Base-by-base conservation (phyloP, 2,329 filamentous ascomycete species). In the Aspergillus hiratsukae region DNA sequence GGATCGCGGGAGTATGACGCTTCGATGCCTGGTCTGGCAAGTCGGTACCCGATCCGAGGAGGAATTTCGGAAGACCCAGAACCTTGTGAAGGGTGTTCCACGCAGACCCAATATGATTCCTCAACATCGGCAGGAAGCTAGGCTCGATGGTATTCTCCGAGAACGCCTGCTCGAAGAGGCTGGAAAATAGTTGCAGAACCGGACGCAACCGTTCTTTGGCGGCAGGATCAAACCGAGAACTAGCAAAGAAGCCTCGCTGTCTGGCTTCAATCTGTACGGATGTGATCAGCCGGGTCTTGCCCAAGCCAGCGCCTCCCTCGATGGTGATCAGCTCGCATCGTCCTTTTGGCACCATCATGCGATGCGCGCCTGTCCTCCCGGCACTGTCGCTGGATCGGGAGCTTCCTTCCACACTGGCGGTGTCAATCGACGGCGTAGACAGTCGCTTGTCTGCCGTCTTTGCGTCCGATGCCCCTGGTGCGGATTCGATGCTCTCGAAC, bases 51-150 rank as follows among this genome's bases (percentile, higher is more conserved):
- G 31, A 35, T 17, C 11, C 31, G 1, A 35, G 11, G 4, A 35
- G 31, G 2, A 35, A 35, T 17, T 35, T 35, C 11, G 84, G 84
- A 2, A 87, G 75, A 55, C 84, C 82, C n/a, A 87, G 70, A 50
- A 83, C 82, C 27, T 72, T 74, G 61, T 84, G 80, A 25, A 87
- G 72, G 5, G 81, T 75, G 28, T 75, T 69, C 84, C 84, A 87
- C 57, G 84, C 78, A 8, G 82, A 81, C 49, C 77, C 77, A 81
- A 21, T 87, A 71, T 40, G 81, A 83, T 8, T 81, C 81, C 72
- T 87, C 77, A n/a, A 84, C 75, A 58, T 79, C 80, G 19, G 86
- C 74, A 40, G 86, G 78, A 0, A 84, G 82, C 54, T 86, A 83
- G 60, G 31, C 31, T 35, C 31, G 84, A 87, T 0, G 84, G 84